Evolutionary conservation across 1,284 basidiomycete species (phyloP).

Genomic region (Porodaedalea pini): DNA sequence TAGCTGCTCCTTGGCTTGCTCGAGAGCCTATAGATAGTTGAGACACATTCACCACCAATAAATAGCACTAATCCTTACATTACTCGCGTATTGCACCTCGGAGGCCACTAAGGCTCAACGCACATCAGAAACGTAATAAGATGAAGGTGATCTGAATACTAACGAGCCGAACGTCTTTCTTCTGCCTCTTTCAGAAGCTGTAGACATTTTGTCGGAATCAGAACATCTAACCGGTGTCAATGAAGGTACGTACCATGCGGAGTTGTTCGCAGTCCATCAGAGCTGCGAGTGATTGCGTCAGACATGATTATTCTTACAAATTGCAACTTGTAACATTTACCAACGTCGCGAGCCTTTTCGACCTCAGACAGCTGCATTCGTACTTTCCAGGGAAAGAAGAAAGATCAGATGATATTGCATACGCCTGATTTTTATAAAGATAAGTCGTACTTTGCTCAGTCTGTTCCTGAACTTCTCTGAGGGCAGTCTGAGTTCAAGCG

Average conservation of each 20-base stretch:
- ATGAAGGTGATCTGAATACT: not conserved
- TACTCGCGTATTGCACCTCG: not conserved
- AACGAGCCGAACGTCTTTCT: not conserved
- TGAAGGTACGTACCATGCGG: not conserved
- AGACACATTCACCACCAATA: no score
- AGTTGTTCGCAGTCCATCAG: constrained; percentile 7
- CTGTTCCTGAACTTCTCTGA: not conserved
- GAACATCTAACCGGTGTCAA: no score
- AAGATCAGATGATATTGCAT: not conserved
- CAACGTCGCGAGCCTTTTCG: not conserved
- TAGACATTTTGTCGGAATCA: not conserved
- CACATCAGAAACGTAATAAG: no score
- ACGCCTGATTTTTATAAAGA: no score
- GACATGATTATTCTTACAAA: not conserved
- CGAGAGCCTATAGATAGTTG: no score
- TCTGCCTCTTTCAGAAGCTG: not conserved
- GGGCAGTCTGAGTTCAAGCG: not conserved
- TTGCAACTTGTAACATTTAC: not conserved
- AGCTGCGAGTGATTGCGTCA: not conserved
- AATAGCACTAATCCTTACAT: not conserved
- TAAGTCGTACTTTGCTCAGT: not conserved
- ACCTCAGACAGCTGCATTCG: not conserved
- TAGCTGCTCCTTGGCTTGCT: not conserved
- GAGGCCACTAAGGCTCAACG: not conserved
- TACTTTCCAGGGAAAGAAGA: not conserved